These are phyloP conservation scores for Dillenia turbinata DNA, from an alignment of 164 flowering plant genomes.

Conservation along the genomic window DNA sequence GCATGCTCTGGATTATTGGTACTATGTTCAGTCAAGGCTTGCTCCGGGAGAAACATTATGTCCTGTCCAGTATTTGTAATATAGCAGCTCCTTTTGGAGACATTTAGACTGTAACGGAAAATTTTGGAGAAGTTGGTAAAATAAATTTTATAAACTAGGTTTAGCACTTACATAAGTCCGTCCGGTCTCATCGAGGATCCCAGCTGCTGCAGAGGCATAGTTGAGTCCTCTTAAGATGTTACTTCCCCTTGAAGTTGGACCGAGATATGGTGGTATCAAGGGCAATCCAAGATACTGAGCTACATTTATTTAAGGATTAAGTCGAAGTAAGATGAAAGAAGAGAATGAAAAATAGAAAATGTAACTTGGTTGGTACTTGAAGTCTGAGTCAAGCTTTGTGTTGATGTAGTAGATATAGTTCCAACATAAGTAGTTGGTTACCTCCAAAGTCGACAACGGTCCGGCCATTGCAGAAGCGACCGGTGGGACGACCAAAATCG, in stretches of 20 bases:
- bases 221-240: slow-evolving; percentile 31
- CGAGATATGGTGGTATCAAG: slow-evolving; percentile 28
- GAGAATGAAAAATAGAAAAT: slow-evolving; percentile 2
- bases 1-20: too few relatives aligned
- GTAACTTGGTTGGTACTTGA: neutral
- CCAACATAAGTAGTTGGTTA: slow-evolving; percentile 4
- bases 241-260: slow-evolving; percentile 18
- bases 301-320: neutral
- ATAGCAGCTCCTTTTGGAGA: too few relatives aligned
- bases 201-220: slow-evolving; percentile 49
- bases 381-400: neutral
- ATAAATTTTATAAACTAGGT: neutral
- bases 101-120: too few relatives aligned
- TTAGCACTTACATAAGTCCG: slow-evolving; percentile 22
- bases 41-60: too few relatives aligned
- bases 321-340: neutral
- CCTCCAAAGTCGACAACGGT: slow-evolving; percentile 39
- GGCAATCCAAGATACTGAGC: slow-evolving; percentile 33
- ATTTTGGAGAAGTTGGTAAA: neutral
- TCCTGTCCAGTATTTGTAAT: too few relatives aligned
- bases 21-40: too few relatives aligned
- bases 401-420: neutral
- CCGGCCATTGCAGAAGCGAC: slow-evolving; percentile 39
- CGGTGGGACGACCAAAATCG: slow-evolving; percentile 33
- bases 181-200: slow-evolving; percentile 38